Evolutionary conservation across 495 filamentous ascomycete species (phyloP).

Genomic region (Saxophila tyrrhenica): DNA sequence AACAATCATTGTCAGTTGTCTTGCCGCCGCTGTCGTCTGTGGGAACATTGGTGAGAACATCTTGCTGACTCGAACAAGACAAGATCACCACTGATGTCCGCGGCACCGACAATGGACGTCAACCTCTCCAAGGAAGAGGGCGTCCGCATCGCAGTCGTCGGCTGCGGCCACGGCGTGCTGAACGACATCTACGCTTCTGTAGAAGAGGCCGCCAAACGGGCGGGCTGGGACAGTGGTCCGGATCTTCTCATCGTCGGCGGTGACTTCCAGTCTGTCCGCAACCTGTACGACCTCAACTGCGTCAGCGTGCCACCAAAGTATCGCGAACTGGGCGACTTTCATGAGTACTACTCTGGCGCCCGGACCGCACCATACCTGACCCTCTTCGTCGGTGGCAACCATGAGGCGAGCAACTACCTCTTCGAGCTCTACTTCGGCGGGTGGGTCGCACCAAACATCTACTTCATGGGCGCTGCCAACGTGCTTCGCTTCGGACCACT

Average conservation of each 20-base stretch:
- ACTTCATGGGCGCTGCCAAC: conserved; percentile 87
- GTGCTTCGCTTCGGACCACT: conserved; percentile 70
- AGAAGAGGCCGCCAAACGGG: conserved; percentile 45
- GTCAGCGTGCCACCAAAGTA: conserved; percentile 82
- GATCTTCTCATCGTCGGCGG: conserved; percentile 83
- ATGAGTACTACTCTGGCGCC: conserved; percentile 77
- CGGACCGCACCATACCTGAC: conserved; percentile 75
- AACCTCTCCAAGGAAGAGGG: conserved; percentile 17
- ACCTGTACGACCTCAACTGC: conserved; percentile 70
- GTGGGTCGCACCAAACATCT: conserved; percentile 94
- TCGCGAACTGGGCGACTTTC: conserved; percentile 75
- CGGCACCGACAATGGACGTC: conserved; percentile 12
- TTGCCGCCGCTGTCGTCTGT: neutral
- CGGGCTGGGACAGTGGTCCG: conserved; percentile 57
- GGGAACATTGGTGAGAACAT: neutral
- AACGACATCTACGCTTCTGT: conserved; percentile 80
- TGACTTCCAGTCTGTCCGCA: conserved; percentile 87
- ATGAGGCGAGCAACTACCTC: conserved; percentile 78
- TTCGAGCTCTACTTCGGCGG: conserved; percentile 92
- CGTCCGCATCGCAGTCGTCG: conserved; percentile 56
- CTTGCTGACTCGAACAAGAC: neutral
- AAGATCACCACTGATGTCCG: neutral
- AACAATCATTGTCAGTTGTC: neutral
- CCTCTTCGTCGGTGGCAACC: conserved; percentile 86
- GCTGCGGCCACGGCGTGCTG: conserved; percentile 85